Evolutionary conservation across 1,284 basidiomycete species (phyloP), one percentile per base, ranked within the genome.

Genomic region (Sphagnurus paluster): DNA sequence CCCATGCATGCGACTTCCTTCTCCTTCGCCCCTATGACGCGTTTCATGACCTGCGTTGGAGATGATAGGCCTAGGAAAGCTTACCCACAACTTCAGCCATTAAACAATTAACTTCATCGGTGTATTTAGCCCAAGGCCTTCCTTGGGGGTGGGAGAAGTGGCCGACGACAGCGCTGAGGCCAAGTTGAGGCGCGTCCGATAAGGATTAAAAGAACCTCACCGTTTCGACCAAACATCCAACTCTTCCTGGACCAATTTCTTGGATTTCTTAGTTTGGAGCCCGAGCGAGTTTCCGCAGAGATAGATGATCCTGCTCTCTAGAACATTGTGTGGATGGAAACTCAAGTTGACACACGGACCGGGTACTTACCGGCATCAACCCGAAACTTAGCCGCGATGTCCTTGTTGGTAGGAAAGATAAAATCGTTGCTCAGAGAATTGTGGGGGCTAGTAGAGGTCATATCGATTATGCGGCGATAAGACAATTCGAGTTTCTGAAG

Each of bases 241-340:
- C 67, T 99, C 97, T 66, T 96, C 83, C 56, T 89, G 69, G 24
- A 99, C 71, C 44, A 93, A 76, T 56, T 77, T 61, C 50, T 81
- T 76, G 17, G 92, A 86, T 30, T 80, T 75, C 63, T 85, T 91
- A 34, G 89, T 80, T 57, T 94, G 74, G 38, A 88, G 77, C 1
- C 96, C 96, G 3, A 99, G 80, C 34, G 94, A 98, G 71, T 99
- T 99, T 36, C 96, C 97, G 66, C 93, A 97, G 41, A 99, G 83
- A 68, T 99, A 99, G 32, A 87, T 82, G 63, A 82, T 82, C 46
- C 75, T 69, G 44, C 66, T 64, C 53, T 82, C 78, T 72, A 50
- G 40, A 56, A 54, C n/a, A n/a, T 47, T 32, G 28, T 39, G 30
- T 29, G 41, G 43, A 55, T 36, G 49, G 39, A 48, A 54, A 28